Conservation (phyloP, 2,329 filamentous ascomycete species). For the Arthroderma uncinatum region DNA sequence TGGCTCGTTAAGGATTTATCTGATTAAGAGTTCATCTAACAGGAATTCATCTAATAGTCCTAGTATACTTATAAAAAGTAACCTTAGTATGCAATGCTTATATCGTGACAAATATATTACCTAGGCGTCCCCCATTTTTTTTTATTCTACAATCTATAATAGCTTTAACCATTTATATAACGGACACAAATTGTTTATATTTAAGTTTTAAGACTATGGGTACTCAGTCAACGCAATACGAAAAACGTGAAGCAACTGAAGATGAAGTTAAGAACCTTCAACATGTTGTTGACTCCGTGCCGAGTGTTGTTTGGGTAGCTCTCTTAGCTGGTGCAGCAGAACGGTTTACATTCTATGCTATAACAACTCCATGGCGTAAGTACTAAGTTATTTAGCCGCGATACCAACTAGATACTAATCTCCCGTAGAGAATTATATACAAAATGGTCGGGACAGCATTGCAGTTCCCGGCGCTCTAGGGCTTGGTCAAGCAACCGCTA, state of each 20-base stretch:
- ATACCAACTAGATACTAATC: background rate
- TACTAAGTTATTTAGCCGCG: background rate
- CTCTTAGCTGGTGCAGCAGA: conserved; percentile 7
- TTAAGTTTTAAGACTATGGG: background rate
- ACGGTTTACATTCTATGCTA: conserved; percentile 9
- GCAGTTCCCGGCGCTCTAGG: conserved; percentile 43
- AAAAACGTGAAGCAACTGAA: conserved; percentile 7
- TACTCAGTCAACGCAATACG: background rate
- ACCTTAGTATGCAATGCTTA: too few species aligned
- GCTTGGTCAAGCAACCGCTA: conserved; percentile 45
- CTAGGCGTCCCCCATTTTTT: too few species aligned
- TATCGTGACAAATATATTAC: too few species aligned
- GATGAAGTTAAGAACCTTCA: conserved; percentile 8
- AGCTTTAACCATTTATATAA: background rate
- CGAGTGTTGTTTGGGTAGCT: conserved; percentile 5
- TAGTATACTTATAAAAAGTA: too few species aligned
- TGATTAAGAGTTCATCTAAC: too few species aligned
- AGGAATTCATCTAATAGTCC: too few species aligned
- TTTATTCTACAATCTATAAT: background rate
- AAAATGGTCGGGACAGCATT: conserved; percentile 9
- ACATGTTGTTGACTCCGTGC: conserved; percentile 11
- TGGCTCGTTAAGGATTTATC: too few species aligned
- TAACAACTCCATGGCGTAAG: conserved; percentile 8
- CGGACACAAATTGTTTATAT: background rate
- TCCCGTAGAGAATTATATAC: conserved; percentile 11